phyloP scores from a whole-genome alignment of 148 eudicot species.

The Beta vulgaris region DNA sequence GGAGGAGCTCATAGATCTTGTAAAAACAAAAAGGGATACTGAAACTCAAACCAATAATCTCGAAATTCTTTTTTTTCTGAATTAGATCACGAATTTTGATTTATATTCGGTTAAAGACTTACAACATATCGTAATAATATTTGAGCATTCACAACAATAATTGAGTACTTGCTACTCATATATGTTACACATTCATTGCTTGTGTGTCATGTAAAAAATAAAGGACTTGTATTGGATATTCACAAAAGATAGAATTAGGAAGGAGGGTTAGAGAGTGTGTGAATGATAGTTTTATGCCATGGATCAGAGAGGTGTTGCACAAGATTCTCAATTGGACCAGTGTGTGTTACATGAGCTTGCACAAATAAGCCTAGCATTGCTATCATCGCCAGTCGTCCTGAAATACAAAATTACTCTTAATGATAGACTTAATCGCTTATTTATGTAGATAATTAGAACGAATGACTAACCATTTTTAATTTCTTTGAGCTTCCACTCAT shows the following conservation, averaged over 20 bases:
- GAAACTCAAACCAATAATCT: too few species aligned
- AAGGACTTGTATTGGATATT: neutral
- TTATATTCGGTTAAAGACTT: too few species aligned
- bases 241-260: conserved; percentile 14
- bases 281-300: conserved; percentile 79
- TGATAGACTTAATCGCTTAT: neutral
- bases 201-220: neutral
- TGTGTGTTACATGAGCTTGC: conserved; percentile 78
- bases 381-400: conserved; percentile 84
- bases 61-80: too few species aligned
- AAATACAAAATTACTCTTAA: neutral
- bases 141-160: too few species aligned
- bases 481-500: conserved; percentile 88
- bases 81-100: too few species aligned
- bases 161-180: neutral
- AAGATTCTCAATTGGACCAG: conserved; percentile 75
- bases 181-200: neutral
- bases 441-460: neutral
- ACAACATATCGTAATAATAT: too few species aligned
- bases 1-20: too few species aligned
- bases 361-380: conserved; percentile 86
- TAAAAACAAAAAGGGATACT: too few species aligned
- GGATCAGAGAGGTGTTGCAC: conserved; percentile 81
- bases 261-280: conserved; percentile 41
- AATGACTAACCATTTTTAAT: conserved; percentile 66